Conservation (phyloP, 1,284 basidiomycete genomes). For the Singerocomus inundabilis region DNA sequence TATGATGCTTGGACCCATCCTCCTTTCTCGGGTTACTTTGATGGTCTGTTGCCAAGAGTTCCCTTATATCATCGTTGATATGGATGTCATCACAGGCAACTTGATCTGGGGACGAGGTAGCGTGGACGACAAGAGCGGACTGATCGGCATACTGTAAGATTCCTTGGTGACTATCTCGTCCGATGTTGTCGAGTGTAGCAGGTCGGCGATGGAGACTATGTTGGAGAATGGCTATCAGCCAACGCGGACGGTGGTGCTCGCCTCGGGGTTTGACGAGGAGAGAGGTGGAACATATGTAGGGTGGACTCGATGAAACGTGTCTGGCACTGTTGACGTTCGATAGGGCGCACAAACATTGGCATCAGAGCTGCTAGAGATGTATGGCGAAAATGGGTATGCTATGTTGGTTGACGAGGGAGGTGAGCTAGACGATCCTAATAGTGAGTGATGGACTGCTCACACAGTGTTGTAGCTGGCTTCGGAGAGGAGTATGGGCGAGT, state of each 20-base stretch:
- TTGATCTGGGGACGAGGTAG: slow-evolving; percentile 52
- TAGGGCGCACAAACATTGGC: slow-evolving; percentile 30
- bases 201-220: slow-evolving; percentile 43
- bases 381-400: slow-evolving; percentile 50
- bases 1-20: slow-evolving; percentile 54
- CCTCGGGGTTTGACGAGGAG: slow-evolving; percentile 69
- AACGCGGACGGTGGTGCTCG: slow-evolving; percentile 49
- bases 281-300: slow-evolving; percentile 45
- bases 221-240: slow-evolving; percentile 46
- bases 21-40: slow-evolving; percentile 52
- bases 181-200: slow-evolving; percentile 1
- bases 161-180: neutral
- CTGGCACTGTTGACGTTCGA: slow-evolving; percentile 1
- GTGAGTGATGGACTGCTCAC: slow-evolving; percentile 12
- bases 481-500: slow-evolving; percentile 34
- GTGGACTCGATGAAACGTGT: neutral
- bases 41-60: slow-evolving; percentile 32
- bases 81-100: slow-evolving; percentile 25
- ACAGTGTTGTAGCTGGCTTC: slow-evolving; percentile 31
- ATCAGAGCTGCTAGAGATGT: slow-evolving; percentile 43
- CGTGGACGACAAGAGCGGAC: slow-evolving; percentile 50
- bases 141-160: slow-evolving; percentile 44
- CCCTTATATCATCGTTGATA: neutral
- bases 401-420: slow-evolving; percentile 52
- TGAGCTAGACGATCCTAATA: slow-evolving; percentile 21